Evolutionary conservation across 2,329 filamentous ascomycete genomes (phyloP).

Genomic region (Botrytis elliptica): DNA sequence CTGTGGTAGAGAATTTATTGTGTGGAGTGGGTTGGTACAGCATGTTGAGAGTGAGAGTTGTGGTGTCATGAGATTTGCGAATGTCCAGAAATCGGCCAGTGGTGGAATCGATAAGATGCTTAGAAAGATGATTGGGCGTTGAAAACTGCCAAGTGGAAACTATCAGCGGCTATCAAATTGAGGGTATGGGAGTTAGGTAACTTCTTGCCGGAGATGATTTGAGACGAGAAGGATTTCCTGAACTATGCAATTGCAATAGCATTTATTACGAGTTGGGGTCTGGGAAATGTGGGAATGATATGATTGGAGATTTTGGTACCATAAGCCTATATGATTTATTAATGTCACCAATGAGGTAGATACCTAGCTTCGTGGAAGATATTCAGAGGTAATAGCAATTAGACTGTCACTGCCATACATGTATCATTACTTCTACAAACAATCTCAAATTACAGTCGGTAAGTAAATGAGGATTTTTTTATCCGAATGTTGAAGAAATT

Average conservation of each 20-base stretch:
- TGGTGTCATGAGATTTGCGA: conserved; percentile 31
- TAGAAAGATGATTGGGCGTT: conserved; percentile 39
- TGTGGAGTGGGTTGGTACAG: conserved; percentile 31
- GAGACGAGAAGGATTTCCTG: neutral
- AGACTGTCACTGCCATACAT: neutral
- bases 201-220: neutral
- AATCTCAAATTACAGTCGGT: neutral
- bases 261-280: neutral
- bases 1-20: conserved; percentile 29
- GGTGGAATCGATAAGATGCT: conserved; percentile 30
- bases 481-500: too few relatives aligned
- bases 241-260: neutral
- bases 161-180: neutral
- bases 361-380: neutral
- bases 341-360: neutral
- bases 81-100: conserved; percentile 27
- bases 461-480: too few relatives aligned
- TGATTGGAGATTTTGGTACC: neutral
- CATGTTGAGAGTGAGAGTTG: conserved; percentile 36
- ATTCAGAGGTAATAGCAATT: neutral
- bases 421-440: neutral
- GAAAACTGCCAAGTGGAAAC: neutral
- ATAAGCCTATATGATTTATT: neutral
- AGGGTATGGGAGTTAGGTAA: rapidly evolving
- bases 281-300: neutral